Evolutionary conservation across 1,284 basidiomycete species (phyloP).

Genomic region (Flammula alnicola): DNA sequence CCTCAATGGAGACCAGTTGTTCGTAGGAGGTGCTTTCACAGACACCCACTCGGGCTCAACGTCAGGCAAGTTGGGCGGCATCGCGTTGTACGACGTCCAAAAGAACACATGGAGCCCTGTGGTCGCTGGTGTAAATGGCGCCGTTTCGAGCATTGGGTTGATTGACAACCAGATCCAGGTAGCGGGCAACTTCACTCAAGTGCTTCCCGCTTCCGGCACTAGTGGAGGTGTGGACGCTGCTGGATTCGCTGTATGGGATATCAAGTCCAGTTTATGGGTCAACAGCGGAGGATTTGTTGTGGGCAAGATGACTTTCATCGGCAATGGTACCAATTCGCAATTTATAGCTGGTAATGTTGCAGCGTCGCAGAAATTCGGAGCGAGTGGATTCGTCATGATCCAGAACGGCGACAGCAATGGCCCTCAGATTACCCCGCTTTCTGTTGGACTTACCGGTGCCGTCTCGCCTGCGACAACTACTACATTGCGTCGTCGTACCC

Average conservation of each 20-base stretch:
- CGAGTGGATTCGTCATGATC: slow-evolving; percentile 73
- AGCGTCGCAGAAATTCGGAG: slow-evolving; percentile 67
- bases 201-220: slow-evolving; percentile 40
- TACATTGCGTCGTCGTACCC: too few species aligned
- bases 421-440: slow-evolving; percentile 63
- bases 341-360: slow-evolving; percentile 74
- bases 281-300: slow-evolving; percentile 74
- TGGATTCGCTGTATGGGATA: slow-evolving; percentile 83
- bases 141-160: slow-evolving; percentile 65
- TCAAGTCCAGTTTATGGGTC: slow-evolving; percentile 65
- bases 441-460: slow-evolving; percentile 51
- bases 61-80: slow-evolving; percentile 55
- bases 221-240: slow-evolving; percentile 51
- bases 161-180: slow-evolving; percentile 61
- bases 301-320: slow-evolving; percentile 77
- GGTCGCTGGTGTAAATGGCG: slow-evolving; percentile 72
- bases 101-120: slow-evolving; percentile 74
- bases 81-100: slow-evolving; percentile 80
- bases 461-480: slow-evolving; percentile 30
- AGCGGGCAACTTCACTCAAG: slow-evolving; percentile 75
- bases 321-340: slow-evolving; percentile 61
- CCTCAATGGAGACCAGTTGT: slow-evolving; percentile 66
- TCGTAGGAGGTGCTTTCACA: slow-evolving; percentile 85
- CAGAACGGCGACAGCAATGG: slow-evolving; percentile 60
- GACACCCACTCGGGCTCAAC: slow-evolving; percentile 62